Evolutionary conservation across 176 grass and related monocot genomes (phyloP).

Genomic region (Tillandsia fasciculata): DNA sequence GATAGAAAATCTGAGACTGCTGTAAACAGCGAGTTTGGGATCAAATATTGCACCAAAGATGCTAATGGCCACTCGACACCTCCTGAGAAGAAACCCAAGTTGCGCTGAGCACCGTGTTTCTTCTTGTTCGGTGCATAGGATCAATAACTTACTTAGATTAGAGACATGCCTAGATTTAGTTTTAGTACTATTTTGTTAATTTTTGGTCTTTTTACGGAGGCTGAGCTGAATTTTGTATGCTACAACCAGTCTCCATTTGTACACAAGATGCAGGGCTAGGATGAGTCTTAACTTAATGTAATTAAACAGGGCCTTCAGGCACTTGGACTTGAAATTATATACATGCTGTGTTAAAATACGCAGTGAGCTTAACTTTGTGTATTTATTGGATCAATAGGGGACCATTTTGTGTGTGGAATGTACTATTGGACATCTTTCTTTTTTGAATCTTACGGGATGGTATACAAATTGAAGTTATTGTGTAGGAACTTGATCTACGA

Average conservation of each 20-base stretch:
- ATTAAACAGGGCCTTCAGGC: background rate
- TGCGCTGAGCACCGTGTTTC: background rate
- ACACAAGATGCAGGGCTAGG: background rate
- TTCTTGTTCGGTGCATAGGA: background rate
- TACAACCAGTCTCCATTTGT: background rate
- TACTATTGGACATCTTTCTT: no score
- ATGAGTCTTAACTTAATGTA: background rate
- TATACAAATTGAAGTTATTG: no score
- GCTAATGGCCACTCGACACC: background rate
- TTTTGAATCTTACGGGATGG: no score
- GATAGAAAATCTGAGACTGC: background rate
- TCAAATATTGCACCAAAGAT: slow-evolving; percentile 27
- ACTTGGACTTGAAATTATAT: no score
- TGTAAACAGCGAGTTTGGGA: background rate
- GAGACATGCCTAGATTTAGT: background rate
- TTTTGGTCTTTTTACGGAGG: background rate
- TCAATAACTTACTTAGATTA: background rate
- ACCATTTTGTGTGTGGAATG: no score
- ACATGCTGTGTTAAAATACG: no score
- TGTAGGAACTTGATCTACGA: no score
- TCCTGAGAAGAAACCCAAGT: slow-evolving; percentile 22
- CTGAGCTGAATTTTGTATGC: slow-evolving; percentile 5
- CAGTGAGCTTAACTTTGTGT: no score
- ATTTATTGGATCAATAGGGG: no score
- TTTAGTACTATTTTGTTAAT: background rate